phyloP scores from a whole-genome alignment of 805 yeast genomes.

The Yarrowia osloensis region DNA sequence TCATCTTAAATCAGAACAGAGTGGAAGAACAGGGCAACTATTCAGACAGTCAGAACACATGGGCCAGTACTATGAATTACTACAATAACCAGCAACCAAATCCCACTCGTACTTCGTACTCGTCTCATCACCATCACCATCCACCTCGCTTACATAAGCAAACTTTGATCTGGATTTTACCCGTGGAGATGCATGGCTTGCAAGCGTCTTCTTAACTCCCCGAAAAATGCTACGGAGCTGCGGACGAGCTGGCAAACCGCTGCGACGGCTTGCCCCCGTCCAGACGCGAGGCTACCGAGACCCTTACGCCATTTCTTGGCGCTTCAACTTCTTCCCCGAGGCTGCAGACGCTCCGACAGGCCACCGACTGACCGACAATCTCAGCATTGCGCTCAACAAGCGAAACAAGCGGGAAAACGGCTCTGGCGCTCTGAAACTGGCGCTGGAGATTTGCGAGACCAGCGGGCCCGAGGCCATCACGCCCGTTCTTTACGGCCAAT shows the following conservation, averaged over 20 bases:
- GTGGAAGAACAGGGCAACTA: too few species aligned
- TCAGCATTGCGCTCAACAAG: neutral
- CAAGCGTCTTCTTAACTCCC: neutral
- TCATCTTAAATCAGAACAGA: too few species aligned
- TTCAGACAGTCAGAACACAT: too few species aligned
- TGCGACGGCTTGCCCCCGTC: neutral
- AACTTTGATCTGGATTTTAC: constrained; percentile 2
- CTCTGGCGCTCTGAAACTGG: neutral
- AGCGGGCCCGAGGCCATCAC: neutral
- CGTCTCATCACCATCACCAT: too few species aligned
- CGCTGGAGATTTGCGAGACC: neutral
- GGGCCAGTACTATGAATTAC: too few species aligned
- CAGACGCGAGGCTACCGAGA: neutral
- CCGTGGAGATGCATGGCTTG: neutral
- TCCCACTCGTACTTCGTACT: too few species aligned
- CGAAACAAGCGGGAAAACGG: neutral
- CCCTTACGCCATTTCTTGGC: neutral
- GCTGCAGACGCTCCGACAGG: neutral
- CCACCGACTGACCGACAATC: neutral
- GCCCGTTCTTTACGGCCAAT: neutral
- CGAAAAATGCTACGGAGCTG: constrained; percentile 21
- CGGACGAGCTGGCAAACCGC: constrained; percentile 8
- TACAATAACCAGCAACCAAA: too few species aligned
- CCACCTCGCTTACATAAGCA: neutral
- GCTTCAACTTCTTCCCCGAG: neutral